Evolutionary conservation across 306 rosid genomes (phyloP).

Genomic region (Luffa acutangula): DNA sequence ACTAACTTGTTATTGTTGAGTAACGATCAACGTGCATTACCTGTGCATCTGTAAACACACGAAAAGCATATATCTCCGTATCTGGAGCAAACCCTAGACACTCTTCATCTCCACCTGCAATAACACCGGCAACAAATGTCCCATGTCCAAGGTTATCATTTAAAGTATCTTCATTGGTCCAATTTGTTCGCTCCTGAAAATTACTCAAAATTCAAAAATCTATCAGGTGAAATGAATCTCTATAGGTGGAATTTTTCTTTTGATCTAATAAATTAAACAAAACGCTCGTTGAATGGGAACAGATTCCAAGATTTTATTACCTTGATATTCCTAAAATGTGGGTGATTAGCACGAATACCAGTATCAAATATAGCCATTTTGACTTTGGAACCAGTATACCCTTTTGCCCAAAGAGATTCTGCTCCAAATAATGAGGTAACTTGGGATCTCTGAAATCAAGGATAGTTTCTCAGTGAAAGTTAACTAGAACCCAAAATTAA

Average conservation of each 20-base stretch:
- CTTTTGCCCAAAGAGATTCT: slow-evolving; percentile 68
- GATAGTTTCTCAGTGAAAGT: slow-evolving; percentile 13
- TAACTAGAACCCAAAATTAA: not conserved
- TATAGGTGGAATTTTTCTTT: not conserved
- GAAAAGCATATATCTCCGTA: slow-evolving; percentile 95
- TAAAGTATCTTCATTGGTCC: slow-evolving; percentile 90
- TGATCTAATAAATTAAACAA: not conserved
- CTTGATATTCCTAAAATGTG: slow-evolving; percentile 90
- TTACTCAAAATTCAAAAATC: slow-evolving; percentile 15
- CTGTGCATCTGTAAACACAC: slow-evolving; percentile 99
- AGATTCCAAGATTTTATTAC: slow-evolving; percentile 19
- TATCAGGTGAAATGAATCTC: not conserved
- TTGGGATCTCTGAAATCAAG: slow-evolving; percentile 62
- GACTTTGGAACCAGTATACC: slow-evolving; percentile 76
- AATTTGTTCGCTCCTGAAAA: slow-evolving; percentile 89
- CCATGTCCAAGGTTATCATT: slow-evolving; percentile 98
- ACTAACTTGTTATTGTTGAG: not conserved
- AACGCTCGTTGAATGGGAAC: not conserved
- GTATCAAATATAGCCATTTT: slow-evolving; percentile 98
- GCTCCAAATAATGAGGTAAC: slow-evolving; percentile 90
- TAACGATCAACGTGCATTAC: slow-evolving; percentile 52
- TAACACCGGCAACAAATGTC: slow-evolving; percentile 95
- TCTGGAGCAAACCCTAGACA: slow-evolving; percentile 98
- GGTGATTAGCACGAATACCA: slow-evolving; percentile 87
- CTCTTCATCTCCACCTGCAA: slow-evolving; percentile 76